Evolutionary conservation across 352 stramenopile species (phyloP), one percentile per base, ranked within the genome.

Genomic region (Globisporangium yorkense): DNA sequence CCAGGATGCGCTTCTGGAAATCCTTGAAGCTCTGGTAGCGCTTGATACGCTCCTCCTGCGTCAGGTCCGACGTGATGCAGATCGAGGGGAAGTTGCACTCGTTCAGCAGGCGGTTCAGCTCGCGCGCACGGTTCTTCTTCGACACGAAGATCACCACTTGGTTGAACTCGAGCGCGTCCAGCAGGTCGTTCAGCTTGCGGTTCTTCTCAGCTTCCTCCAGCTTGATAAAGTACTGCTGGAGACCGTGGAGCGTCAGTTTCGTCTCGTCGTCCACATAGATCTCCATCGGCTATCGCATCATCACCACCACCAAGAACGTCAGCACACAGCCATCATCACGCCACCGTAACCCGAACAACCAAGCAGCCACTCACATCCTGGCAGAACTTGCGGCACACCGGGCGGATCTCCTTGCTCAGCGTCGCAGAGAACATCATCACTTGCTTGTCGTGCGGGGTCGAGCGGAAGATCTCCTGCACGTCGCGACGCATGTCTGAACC

Each of bases 1-100:
- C 97, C 50, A 99, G 83, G 71, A 99, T 99, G 73, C 97, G 96
- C 70, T 98, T 98, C 80, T 99, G 94, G 78, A 99, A 99, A 58
- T 99, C 96, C 84, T 99, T 99, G 82, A 99, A 99, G 67, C 92
- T 97, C 84, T 99, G 99, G 94, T 99, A 99, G 46, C 96, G 84
- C 65, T 96, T 92, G 71, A 99, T 99, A 71, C 88, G 92, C 75
- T 99, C 96, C 60, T 99, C 94, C 79, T 99, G 97, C 40, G 88
- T 91, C 75, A 99, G 90, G 56, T 97, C 93, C 45, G 93, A 96
- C 75, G 98, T 98, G 69, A 99, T 99, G 81, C 96, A 99, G 59
- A 99, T 99, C 54, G 96, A 98, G 54, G 97, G 97, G 78, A 99
- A 99, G 91, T 99, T 99, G 83, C 97, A 99, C 70, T 99, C 97